Base-by-base conservation (phyloP, 1,284 basidiomycete species). In the Malassezia globosa region DNA sequence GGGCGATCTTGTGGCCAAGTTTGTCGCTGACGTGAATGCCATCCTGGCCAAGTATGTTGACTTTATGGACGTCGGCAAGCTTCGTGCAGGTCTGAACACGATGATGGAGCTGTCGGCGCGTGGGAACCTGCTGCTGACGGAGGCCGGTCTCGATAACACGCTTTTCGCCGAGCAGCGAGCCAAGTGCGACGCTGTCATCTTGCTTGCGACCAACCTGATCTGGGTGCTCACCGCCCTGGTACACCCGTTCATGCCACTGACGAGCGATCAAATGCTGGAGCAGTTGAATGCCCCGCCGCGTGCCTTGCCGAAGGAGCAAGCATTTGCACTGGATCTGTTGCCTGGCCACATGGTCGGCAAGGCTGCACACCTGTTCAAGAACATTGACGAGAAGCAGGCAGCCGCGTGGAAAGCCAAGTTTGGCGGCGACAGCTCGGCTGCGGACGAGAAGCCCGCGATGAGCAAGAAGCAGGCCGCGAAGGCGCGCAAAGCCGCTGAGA, bases 181-280 rank as follows among this genome's bases (percentile, higher is more conserved):
- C 55, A 82, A 88, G 54, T 94, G 89, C 63, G 88, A 84, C 5
- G 83, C 87, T 65, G 88, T 96, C 56, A 77, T 96, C 55, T 81
- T 86, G 8, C 55, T 90, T 51, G 84, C 88, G 19, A 74, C 89
- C 72, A 96, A 96, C 75, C 77, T 99, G 60, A 94, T 97, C 72
- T 97, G 94, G 73, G 74, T 83, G 24, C 79, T 99, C 49, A 84
- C 86, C 10, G 82, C 82, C 25, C 76, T 94, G 57, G 75, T 88
- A 58, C 84, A 90, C 70, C 92, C 94, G 0, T 99, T 89, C 81
- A 96, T 99, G 90, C 94, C 94, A 31, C 78, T 82, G 21, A 92
- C 87, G 0, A 81, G 84, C 22, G 80, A 81, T 18, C 77, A 82
- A 7, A 90, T 99, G 54, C 78, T 94, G 53, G 72, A 74, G 25